Base-by-base conservation (phyloP, 345 rosid species). In the Balakata baccata region DNA sequence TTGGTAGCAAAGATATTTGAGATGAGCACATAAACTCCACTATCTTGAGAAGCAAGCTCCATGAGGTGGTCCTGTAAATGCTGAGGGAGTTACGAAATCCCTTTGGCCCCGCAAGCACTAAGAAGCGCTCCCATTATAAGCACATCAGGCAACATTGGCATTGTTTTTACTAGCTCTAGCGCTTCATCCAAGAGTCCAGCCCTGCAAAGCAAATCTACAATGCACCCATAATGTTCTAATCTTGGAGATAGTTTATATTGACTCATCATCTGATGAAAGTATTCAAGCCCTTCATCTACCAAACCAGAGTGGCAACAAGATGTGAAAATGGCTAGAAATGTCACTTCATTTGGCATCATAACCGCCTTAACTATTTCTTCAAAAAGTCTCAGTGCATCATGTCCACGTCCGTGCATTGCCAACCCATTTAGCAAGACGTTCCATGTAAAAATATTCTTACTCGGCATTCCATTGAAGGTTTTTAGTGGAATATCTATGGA, bases 51-150 rank as follows among this genome's bases (percentile, higher is more conserved):
- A 37, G 76, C 85, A 69, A 81, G 78, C 46, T 78, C 83, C 57
- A 62, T 59, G 14, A 80, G 77, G 37, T 62, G 43, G 50, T 86
- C 80, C 22, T 82, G 41, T 62, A 84, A 70, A 65, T 76, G 68
- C 49, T 58, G 76, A 38, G 82, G 74, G 53, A 82, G 76, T 72
- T 80, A 74, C 65, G 53, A 69, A 43, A 72, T 61, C 11, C 73
- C 86, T 68, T 8, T 74, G 73, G 75, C 74, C 80, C 82, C 78
- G 78, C 83, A 80, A 75, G 81, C 85, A 73, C 85, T 81, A 67
- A 83, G 88, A 79, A 83, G 70, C 69, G 86, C 79, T 81, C 88
- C 88, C 72, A 85, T 75, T 72, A 83, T 85, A 57, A 71, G 76
- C 73, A 79, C 82, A 81, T 85, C 85, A 10, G 85, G 82, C 68